A percentile compares a stretch with the other conserved stretches of the same genome.
phyloP scores from a whole-genome alignment of 768 basidiomycete species.

The Termitomyces eurrhizus region DNA sequence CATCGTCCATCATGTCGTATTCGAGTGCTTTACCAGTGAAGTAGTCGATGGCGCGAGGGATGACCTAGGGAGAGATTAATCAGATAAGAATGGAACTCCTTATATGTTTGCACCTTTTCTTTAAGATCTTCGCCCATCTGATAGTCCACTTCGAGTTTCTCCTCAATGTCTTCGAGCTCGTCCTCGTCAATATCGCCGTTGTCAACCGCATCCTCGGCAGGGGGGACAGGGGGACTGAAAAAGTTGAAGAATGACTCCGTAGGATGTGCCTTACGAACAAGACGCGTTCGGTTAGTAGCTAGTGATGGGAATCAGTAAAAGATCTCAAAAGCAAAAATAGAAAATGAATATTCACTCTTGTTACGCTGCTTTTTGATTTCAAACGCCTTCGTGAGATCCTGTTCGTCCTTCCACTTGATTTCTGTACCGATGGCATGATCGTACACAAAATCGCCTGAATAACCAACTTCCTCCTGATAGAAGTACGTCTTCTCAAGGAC shows the following conservation, averaged over 20 bases:
- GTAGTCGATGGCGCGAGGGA: constrained; percentile 94
- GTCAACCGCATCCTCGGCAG: constrained; percentile 64
- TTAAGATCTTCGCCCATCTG: constrained; percentile 98
- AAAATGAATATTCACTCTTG: constrained; percentile 65
- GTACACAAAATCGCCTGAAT: constrained; percentile 95
- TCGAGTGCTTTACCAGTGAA: constrained; percentile 96
- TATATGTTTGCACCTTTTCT: constrained; percentile 66
- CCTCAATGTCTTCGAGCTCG: constrained; percentile 87
- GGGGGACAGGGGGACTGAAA: constrained; percentile 80
- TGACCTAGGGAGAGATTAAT: constrained; percentile 49
- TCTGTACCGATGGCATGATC: constrained; percentile 91
- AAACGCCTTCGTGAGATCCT: constrained; percentile 94
- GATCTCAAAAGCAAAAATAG: not conserved
- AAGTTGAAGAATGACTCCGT: constrained; percentile 99
- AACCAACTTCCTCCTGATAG: constrained; percentile 91
- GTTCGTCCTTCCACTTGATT: constrained; percentile 98
- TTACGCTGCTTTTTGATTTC: constrained; percentile 99
- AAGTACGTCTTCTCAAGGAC: constrained; percentile 90
- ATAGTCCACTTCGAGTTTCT: constrained; percentile 93
- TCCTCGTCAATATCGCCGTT: constrained; percentile 75
- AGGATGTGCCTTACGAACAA: constrained; percentile 82
- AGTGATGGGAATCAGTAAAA: constrained; percentile 6
- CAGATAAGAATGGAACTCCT: not conserved
- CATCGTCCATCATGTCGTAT: constrained; percentile 67
- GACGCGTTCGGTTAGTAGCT: constrained; percentile 83